Evolutionary conservation across 2,329 filamentous ascomycete genomes (phyloP).

Genomic region (Pseudogymnoascus sp.): DNA sequence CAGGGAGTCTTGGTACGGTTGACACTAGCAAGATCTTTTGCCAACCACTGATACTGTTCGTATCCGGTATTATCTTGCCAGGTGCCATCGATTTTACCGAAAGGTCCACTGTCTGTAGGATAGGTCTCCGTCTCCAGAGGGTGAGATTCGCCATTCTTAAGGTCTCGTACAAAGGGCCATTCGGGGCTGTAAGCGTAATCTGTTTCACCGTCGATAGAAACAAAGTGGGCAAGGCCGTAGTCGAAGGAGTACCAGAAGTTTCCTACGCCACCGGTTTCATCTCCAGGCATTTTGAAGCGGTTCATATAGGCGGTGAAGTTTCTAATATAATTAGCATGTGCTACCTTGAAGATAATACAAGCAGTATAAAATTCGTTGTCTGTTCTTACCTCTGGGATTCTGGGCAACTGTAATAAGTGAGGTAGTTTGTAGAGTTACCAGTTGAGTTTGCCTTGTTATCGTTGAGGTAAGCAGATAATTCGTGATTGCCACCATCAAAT

Average conservation of each 20-base stretch:
- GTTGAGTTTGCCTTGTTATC: conserved; percentile 36
- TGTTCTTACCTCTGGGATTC: conserved; percentile 35
- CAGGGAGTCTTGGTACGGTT: conserved; percentile 25
- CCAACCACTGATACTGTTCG: conserved; percentile 38
- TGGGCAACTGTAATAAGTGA: conserved; percentile 45
- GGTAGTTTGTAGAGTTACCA: conserved; percentile 23
- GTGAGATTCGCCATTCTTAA: conserved; percentile 32
- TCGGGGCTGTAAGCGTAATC: conserved; percentile 41
- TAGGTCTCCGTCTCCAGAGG: conserved; percentile 36
- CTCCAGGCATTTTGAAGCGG: conserved; percentile 43
- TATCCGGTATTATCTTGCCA: conserved; percentile 35
- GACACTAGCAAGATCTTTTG: conserved; percentile 24
- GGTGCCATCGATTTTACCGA: conserved; percentile 34
- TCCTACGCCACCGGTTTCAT: conserved; percentile 37
- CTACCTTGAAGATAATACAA: not conserved
- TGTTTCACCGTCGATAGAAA: conserved; percentile 40
- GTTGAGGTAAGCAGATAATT: conserved; percentile 35
- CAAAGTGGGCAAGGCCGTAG: conserved; percentile 44
- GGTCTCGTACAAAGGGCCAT: conserved; percentile 36
- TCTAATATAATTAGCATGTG: conserved; percentile 18
- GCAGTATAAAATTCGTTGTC: not conserved
- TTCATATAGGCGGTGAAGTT: conserved; percentile 44
- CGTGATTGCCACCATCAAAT: not conserved
- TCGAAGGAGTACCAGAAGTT: conserved; percentile 49
- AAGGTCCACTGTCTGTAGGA: conserved; percentile 40